These are phyloP conservation scores for Cantharellus cinnabarinus DNA, from an alignment of 768 basidiomycete species.

Conservation along the genomic window DNA sequence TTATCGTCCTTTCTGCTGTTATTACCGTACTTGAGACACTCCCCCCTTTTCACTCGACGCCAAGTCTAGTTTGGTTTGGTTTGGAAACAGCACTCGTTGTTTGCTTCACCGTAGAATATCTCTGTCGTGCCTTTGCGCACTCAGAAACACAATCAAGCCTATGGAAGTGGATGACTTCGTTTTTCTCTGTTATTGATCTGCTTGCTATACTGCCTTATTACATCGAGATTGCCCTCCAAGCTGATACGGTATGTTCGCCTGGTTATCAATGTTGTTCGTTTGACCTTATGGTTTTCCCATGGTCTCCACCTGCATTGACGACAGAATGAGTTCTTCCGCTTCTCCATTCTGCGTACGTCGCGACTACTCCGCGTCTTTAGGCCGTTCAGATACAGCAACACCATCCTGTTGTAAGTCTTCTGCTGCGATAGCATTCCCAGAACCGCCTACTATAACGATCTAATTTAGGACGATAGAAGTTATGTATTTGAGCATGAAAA, in stretches of 20 bases:
- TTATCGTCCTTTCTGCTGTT: constrained; percentile 52
- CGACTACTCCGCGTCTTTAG: constrained; percentile 74
- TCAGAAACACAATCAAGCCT: constrained; percentile 53
- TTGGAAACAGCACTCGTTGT: constrained; percentile 69
- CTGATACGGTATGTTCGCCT: constrained; percentile 53
- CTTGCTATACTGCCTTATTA: constrained; percentile 79
- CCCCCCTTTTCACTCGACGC: constrained; percentile 49
- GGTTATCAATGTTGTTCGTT: not conserved
- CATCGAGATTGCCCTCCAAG: constrained; percentile 59
- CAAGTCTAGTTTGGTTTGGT: constrained; percentile 64
- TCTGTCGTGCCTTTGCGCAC: constrained; percentile 42
- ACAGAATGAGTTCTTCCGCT: constrained; percentile 70
- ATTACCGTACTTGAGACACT: constrained; percentile 68
- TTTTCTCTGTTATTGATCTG: constrained; percentile 72
- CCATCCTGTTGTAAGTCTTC: constrained; percentile 51
- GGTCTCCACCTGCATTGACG: not conserved
- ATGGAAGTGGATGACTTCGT: constrained; percentile 43
- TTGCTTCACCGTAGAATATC: constrained; percentile 72
- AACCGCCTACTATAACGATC: not conserved
- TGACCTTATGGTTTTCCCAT: not conserved
- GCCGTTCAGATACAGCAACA: constrained; percentile 70
- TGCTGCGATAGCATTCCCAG: constrained; percentile 4
- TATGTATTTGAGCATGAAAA: constrained; percentile 74
- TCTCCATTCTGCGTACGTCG: constrained; percentile 80
- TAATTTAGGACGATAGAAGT: constrained; percentile 58